These are phyloP conservation scores for Neonectria neomacrospora DNA, from an alignment of 2,329 filamentous ascomycete species.

Conservation along the genomic window DNA sequence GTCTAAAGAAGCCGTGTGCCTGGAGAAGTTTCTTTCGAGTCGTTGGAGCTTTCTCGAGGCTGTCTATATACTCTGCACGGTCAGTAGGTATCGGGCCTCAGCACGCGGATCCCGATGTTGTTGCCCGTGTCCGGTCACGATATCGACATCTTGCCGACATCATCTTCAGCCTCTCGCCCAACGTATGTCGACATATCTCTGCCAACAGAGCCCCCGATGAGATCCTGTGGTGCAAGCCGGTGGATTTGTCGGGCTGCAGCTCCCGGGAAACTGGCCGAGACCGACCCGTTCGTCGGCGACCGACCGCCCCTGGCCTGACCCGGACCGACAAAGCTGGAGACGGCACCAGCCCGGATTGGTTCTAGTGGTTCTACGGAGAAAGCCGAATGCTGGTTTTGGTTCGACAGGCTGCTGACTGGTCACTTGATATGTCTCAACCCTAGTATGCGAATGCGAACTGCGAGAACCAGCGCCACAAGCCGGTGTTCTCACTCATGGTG, in stretches of 20 bases:
- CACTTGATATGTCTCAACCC: not conserved
- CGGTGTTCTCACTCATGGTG: not conserved
- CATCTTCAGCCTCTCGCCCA: not conserved
- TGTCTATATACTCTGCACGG: not conserved
- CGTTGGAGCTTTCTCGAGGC: too few relatives aligned
- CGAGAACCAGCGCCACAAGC: not conserved
- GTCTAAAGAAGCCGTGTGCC: conserved; percentile 1
- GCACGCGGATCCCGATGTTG: not conserved
- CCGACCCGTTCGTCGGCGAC: conserved; percentile 2
- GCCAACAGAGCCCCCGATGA: not conserved
- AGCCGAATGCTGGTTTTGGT: not conserved
- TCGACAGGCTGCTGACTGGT: too few relatives aligned
- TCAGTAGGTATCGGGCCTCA: not conserved
- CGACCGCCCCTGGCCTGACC: not conserved
- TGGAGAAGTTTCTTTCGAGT: not conserved
- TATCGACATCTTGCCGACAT: not conserved
- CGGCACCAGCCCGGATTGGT: not conserved
- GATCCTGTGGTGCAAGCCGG: not conserved
- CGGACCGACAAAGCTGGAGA: not conserved
- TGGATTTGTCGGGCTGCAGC: not conserved
- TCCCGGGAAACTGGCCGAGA: not conserved
- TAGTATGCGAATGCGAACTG: not conserved
- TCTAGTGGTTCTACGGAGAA: not conserved
- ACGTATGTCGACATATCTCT: not conserved
- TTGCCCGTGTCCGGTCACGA: not conserved